Evolutionary conservation across 805 yeast species (phyloP).

Genomic region (Saccharomycopsis synnaedendra): DNA sequence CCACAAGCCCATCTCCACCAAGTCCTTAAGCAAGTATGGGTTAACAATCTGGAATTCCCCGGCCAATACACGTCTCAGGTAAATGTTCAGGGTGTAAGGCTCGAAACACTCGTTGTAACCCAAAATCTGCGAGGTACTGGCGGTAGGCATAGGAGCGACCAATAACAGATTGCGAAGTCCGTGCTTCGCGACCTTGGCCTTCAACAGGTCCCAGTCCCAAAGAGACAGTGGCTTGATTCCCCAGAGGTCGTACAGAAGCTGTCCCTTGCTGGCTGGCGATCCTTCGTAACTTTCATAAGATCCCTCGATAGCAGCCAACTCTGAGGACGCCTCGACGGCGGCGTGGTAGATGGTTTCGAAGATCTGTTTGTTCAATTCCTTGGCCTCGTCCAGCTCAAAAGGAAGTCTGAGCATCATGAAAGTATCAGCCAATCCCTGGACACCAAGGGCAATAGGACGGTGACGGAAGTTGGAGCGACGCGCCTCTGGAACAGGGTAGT

Average conservation of each 20-base stretch:
- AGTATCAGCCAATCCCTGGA: conserved; percentile 92
- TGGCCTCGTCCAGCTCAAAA: conserved; percentile 76
- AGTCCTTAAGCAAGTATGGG: conserved; percentile 71
- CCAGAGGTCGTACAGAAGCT: conserved; percentile 86
- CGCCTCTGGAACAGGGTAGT: conserved; percentile 77
- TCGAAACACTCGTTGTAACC: conserved; percentile 95
- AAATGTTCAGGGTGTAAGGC: conserved; percentile 89
- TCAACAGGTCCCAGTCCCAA: conserved; percentile 80
- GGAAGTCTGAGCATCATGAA: conserved; percentile 74
- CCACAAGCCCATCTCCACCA: conserved; percentile 80
- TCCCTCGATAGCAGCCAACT: conserved; percentile 62
- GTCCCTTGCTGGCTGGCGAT: conserved; percentile 84
- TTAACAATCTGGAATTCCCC: conserved; percentile 94
- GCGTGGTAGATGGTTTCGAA: conserved; percentile 96
- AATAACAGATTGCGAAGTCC: conserved; percentile 83
- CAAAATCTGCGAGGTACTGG: conserved; percentile 90
- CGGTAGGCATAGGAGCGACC: conserved; percentile 97
- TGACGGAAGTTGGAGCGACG: conserved; percentile 64
- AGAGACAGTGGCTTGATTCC: conserved; percentile 60
- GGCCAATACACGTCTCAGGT: conserved; percentile 79
- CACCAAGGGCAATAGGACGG: conserved; percentile 94
- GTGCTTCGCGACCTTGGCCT: conserved; percentile 40
- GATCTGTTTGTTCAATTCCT: conserved; percentile 64
- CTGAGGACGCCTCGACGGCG: conserved; percentile 78
- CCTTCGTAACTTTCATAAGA: conserved; percentile 65